A percentile compares a stretch with the other conserved stretches of the same genome.
phyloP scores from a whole-genome alignment of 2,329 filamentous ascomycete species.

The Fusarium nurragi region DNA sequence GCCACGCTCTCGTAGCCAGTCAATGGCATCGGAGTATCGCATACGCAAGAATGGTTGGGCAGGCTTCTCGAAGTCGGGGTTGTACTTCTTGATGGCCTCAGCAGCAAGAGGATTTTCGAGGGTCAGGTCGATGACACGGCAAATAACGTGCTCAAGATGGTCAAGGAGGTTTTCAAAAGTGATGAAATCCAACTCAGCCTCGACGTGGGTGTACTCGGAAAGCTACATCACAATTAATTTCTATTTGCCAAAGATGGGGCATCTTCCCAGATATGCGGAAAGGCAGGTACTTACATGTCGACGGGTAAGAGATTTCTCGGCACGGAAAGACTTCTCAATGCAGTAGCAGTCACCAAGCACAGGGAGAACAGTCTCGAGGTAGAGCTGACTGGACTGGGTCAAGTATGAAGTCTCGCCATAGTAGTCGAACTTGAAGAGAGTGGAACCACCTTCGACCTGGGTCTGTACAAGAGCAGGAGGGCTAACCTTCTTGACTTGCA shows the following conservation, averaged over 20 bases:
- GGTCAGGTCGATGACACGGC: slow-evolving; percentile 81
- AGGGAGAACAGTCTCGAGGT: slow-evolving; percentile 93
- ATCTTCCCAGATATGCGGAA: background rate
- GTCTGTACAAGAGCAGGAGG: slow-evolving; percentile 94
- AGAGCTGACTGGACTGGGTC: slow-evolving; percentile 96
- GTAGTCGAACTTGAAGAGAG: slow-evolving; percentile 89
- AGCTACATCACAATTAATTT: slow-evolving; percentile 52
- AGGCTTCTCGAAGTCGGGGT: slow-evolving; percentile 88
- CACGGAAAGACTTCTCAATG: slow-evolving; percentile 98
- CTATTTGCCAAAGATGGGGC: too few species aligned
- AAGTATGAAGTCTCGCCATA: slow-evolving; percentile 92
- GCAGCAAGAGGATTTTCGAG: slow-evolving; percentile 78
- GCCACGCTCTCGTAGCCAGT: slow-evolving; percentile 89
- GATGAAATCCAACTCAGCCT: slow-evolving; percentile 97
- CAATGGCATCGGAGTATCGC: slow-evolving; percentile 92
- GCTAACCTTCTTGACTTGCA: slow-evolving; percentile 81
- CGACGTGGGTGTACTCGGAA: slow-evolving; percentile 96
- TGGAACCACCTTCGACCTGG: slow-evolving; percentile 91
- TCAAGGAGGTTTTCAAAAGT: slow-evolving; percentile 86
- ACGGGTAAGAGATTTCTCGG: slow-evolving; percentile 93
- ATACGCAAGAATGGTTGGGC: slow-evolving; percentile 91
- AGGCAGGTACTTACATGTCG: slow-evolving; percentile 66
- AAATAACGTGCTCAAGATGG: slow-evolving; percentile 89
- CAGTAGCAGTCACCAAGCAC: slow-evolving; percentile 96
- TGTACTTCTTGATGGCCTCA: slow-evolving; percentile 81